Percentiles rank a stretch among this genome's conserved stretches.
phyloP scores from a whole-genome alignment of 208 protist species.

The Entamoeba invadens region DNA sequence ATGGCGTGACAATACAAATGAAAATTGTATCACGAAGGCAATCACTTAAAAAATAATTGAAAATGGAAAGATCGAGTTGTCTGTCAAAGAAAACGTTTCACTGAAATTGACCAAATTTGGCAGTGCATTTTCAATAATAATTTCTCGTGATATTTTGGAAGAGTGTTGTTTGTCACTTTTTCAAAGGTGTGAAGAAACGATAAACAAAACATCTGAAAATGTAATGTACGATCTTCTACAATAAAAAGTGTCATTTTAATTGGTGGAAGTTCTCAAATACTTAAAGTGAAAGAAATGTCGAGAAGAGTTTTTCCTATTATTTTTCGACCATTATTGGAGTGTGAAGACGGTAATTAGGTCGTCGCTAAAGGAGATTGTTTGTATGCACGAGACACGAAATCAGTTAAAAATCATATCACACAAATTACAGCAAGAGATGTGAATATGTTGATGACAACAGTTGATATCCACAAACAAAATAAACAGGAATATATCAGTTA shows the following conservation, averaged over 20 bases:
- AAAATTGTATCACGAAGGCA: neutral
- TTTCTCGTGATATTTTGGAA: too few species aligned
- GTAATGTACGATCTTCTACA: conserved; percentile 8
- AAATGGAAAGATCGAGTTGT: neutral
- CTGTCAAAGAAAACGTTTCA: neutral
- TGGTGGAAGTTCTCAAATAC: conserved; percentile 32
- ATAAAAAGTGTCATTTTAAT: conserved; percentile 34
- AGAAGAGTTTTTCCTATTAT: neutral
- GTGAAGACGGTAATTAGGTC: neutral
- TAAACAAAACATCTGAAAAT: conserved; percentile 17
- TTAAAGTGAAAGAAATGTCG: neutral
- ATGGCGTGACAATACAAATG: neutral
- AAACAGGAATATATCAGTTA: too few species aligned
- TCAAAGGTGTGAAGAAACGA: neutral
- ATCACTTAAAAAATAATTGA: neutral
- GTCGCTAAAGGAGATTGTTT: neutral
- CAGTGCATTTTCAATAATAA: too few species aligned
- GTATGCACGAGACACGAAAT: too few species aligned
- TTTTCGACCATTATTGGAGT: neutral
- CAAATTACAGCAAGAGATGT: too few species aligned
- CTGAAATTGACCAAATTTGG: too few species aligned
- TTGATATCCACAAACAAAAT: too few species aligned
- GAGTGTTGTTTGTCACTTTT: too few species aligned
- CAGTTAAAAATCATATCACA: too few species aligned
- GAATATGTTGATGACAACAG: too few species aligned